Evolutionary conservation across 139 green algal genomes (phyloP).

Genomic region (Tetratostichococcus sp.): DNA sequence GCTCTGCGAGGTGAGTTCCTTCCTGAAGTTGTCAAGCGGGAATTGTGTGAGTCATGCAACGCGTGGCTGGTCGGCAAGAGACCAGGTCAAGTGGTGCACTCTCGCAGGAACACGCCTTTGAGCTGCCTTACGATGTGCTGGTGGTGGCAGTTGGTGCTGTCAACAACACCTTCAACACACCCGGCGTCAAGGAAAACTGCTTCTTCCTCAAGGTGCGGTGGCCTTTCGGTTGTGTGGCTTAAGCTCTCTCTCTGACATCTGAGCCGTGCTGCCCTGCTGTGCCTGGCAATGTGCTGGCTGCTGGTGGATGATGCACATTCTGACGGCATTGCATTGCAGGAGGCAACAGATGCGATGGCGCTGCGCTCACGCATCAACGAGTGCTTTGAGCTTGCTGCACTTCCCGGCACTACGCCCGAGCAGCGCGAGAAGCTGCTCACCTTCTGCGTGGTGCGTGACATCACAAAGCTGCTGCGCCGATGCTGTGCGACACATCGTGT

Average conservation of each 20-base stretch:
- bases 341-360: slow-evolving; percentile 15
- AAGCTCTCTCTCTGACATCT: too few species aligned
- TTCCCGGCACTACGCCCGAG: slow-evolving; percentile 30
- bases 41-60: too few species aligned
- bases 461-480: not conserved
- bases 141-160: slow-evolving; percentile 44
- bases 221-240: too few species aligned
- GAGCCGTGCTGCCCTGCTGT: too few species aligned
- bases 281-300: too few species aligned
- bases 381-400: slow-evolving; percentile 43
- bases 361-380: slow-evolving; percentile 32
- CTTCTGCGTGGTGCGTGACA: slow-evolving; percentile 67
- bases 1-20: slow-evolving; percentile 3
- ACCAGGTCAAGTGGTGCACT: too few species aligned
- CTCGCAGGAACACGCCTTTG: slow-evolving; percentile 30
- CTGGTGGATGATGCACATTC: too few species aligned
- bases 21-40: too few species aligned
- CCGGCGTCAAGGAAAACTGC: slow-evolving; percentile 52
- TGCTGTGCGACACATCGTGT: too few species aligned
- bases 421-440: slow-evolving; percentile 71
- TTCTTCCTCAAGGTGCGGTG: slow-evolving; percentile 56
- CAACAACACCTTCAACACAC: slow-evolving; percentile 54
- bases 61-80: too few species aligned
- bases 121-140: slow-evolving; percentile 61
- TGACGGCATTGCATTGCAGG: not conserved